Evolutionary conservation across 164 flowering plant species (phyloP), one percentile per base, ranked within the genome.

Genomic region (Paratinospora sagittata): DNA sequence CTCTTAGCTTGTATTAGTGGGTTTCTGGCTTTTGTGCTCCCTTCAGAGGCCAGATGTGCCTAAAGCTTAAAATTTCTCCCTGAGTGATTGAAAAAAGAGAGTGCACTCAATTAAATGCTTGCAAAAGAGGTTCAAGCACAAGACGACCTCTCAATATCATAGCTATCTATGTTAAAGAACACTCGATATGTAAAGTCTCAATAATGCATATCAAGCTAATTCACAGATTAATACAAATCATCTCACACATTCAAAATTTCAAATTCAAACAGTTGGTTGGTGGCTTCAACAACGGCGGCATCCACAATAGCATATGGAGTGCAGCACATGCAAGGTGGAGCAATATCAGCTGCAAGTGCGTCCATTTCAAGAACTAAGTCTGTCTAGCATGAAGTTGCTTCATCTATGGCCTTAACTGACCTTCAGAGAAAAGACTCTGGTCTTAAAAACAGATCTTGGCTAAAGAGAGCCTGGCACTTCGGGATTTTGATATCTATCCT

Each of bases 301-400:
- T 89, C 98, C 14, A 85, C 92, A 23, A 89, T 78, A 27, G 97
- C 90, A 24, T 92, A 95, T 72, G 96, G 97, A 52, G 84, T 65
- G 14, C 88, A 89, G 74, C 68, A 85, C 75, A 66, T 82, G 78
- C 74, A 77, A 71, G 82, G 67, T 37, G 72, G 79, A 43, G 69
- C 88, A 41, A 60, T 68, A 13, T 61, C 67, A 36, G 27, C 26
- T 43, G 30, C 70, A 19, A 41, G 64, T 41, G 19, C 39, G 41
- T 68, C 77, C 27, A 12, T 69, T 45, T 41, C 72, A 27, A 69
- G 73, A 58, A 70, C 65, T 69, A 76, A 77, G 62, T 65, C 68
- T 6, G 8, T 19, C 36, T 21, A 30, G 63, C 41, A 9, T 19
- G 66, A 41, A 27, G 17, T n/a, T 63, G 63, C 43, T n/a, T 8